Conservation (phyloP, 192 early-diverging fungal genomes). For the Physocladia obscura region DNA sequence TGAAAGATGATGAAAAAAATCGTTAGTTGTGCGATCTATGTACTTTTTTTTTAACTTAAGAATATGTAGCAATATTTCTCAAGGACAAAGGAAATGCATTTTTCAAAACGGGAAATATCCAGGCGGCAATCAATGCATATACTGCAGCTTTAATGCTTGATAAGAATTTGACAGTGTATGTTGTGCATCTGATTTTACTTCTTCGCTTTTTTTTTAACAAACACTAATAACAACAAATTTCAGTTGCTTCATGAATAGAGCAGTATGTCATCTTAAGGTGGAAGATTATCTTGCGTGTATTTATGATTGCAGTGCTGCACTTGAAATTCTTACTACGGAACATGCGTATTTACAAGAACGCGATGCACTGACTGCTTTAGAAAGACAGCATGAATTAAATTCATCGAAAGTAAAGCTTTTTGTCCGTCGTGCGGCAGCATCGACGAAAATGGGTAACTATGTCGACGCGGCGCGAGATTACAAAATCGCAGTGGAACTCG, state of each 20-base stretch:
- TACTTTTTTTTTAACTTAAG: neutral
- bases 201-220: neutral
- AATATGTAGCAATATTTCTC: conserved; percentile 42
- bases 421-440: conserved; percentile 67
- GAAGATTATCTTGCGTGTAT: conserved; percentile 55
- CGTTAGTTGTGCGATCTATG: conserved; percentile 7
- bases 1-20: conserved; percentile 27
- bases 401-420: conserved; percentile 56
- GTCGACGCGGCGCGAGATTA: conserved; percentile 65
- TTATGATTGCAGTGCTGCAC: conserved; percentile 62
- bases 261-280: conserved; percentile 64
- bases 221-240: neutral
- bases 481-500: conserved; percentile 54
- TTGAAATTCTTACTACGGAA: conserved; percentile 46
- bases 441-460: conserved; percentile 53
- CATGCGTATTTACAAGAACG: conserved; percentile 27
- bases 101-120: conserved; percentile 61
- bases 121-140: conserved; percentile 71
- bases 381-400: conserved; percentile 50
- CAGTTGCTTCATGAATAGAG: conserved; percentile 64
- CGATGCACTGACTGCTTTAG: conserved; percentile 22
- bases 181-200: no score
- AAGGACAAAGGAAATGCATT: conserved; percentile 71
- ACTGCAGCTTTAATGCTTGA: conserved; percentile 68
- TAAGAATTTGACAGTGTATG: conserved; percentile 57